Conservation (phyloP, 768 basidiomycete species). For the Rhodosporidiobolus sp. region DNA sequence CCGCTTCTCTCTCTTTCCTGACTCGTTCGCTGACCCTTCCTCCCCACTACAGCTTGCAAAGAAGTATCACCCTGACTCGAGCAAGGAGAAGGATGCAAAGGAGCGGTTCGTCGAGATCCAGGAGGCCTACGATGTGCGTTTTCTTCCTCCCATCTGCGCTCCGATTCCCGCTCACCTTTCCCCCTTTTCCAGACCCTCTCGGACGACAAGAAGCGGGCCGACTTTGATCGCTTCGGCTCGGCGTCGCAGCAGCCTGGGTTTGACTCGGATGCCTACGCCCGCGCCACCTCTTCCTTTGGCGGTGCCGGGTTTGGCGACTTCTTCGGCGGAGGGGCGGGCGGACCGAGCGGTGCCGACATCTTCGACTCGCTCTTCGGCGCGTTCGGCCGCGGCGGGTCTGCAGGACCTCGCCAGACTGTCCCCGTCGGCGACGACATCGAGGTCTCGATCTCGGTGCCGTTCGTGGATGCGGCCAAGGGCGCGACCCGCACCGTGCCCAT, state of each 20-base stretch:
- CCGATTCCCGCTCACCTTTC: conserved; percentile 1
- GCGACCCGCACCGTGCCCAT: conserved; percentile 69
- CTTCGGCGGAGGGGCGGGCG: conserved; percentile 56
- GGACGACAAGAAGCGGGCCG: conserved; percentile 86
- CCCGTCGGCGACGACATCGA: conserved; percentile 67
- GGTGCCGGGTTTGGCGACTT: conserved; percentile 71
- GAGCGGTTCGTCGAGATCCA: conserved; percentile 96
- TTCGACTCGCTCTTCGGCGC: conserved; percentile 61
- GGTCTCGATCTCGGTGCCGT: conserved; percentile 67
- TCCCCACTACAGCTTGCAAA: conserved; percentile 73
- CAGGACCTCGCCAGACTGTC: conserved; percentile 45
- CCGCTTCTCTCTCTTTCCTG: neutral
- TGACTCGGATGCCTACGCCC: conserved; percentile 76
- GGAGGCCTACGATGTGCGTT: conserved; percentile 86
- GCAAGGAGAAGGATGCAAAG: conserved; percentile 82
- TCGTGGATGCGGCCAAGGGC: conserved; percentile 95
- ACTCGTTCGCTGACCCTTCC: conserved; percentile 2
- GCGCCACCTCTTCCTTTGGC: conserved; percentile 55
- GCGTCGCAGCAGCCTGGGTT: conserved; percentile 92
- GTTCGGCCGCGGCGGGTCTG: conserved; percentile 54
- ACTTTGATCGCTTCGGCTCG: conserved; percentile 87
- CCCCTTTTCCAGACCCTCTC: conserved; percentile 66
- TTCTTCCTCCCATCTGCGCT: conserved; percentile 5
- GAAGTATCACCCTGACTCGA: conserved; percentile 97
- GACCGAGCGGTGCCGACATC: conserved; percentile 57